Evolutionary conservation across 176 grass and related monocot genomes (phyloP), one percentile per base, ranked within the genome.

Genomic region (Cenchrus fungigraminus): DNA sequence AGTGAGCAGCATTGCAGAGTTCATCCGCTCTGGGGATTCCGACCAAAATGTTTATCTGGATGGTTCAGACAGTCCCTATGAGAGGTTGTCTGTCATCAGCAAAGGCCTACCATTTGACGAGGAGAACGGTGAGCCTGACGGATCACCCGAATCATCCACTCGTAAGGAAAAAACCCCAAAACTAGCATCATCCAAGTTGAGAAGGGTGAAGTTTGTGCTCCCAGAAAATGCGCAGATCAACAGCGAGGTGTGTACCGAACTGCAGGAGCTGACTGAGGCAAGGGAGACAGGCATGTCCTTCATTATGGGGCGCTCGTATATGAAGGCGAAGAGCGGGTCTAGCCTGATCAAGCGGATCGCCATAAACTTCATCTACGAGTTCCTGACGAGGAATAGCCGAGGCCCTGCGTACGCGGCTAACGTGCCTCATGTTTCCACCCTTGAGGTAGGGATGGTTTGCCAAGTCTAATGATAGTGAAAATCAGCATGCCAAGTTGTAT

Each of bases 381-480:
- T 98, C 80, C 80, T 96, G 90, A 86, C 67, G 40, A 94, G 91
- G 86, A 98, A 98, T 64, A 94, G 93, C 82, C 89, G 91, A 40
- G 82, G 97, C 6, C 90, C 97, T 7, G 60, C 50, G 4, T 89
- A 89, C 2, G 90, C 88, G 4, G 84, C 90, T 19, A 91, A 80
- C 40, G 90, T 92, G 12, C 97, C 93, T 7, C 90, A 96, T 61
- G 97, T 87, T 22, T 98, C 93, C 8, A 91, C 88, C 37, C 56
- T 98, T 32, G 93, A 98, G 71, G 97, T 98, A 31, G 97, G 97
- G 74, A 98, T 98, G 97, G 84, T 95, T 19, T 98, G 90, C 84
- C 90, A 91, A 83, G 91, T 98, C 42, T 98, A 84, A 98, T n/a
- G 14, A 73, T 13, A 52, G 19, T 15, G n/a, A 45, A 6, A 0